A percentile compares a stretch with the other conserved stretches of the same genome.
These are phyloP conservation scores for Pseudotsuga menziesii DNA, from an alignment of 75 land plant species.

Conservation along the genomic window DNA sequence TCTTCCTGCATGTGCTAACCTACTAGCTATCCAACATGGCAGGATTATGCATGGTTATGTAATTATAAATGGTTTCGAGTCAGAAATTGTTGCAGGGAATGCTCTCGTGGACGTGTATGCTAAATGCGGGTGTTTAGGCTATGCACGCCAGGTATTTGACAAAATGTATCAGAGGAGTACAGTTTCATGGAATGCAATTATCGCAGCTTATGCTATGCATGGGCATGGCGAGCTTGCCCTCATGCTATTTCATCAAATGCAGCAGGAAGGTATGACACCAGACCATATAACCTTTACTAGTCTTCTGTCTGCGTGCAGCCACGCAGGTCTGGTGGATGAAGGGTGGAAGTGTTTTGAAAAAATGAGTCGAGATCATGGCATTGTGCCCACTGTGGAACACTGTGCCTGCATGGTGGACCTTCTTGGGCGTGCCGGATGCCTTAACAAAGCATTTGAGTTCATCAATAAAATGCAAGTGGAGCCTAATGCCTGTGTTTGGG, in stretches of 20 bases:
- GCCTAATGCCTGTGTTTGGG: conserved; percentile 28
- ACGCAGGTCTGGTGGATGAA: conserved; percentile 17
- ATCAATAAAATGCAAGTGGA: conserved; percentile 39
- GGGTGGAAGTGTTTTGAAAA: conserved; percentile 20
- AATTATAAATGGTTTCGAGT: conserved; percentile 4
- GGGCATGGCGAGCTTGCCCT: conserved; percentile 27
- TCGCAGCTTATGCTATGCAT: conserved; percentile 33
- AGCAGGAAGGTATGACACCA: conserved; percentile 11
- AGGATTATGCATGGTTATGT: conserved; percentile 10
- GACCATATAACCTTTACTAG: conserved; percentile 26
- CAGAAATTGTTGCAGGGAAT: conserved; percentile 5
- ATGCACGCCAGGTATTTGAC: conserved; percentile 36
- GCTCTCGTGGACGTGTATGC: conserved; percentile 23
- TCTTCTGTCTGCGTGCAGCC: conserved; percentile 33
- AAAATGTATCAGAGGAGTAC: conserved; percentile 25
- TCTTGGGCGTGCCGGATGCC: conserved; percentile 32
- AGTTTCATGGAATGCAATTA: conserved; percentile 48
- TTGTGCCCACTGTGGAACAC: conserved; percentile 32
- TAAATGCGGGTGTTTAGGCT: conserved; percentile 46
- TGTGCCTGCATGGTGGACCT: conserved; percentile 42
- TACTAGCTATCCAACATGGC: conserved; percentile 7
- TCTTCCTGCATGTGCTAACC: conserved; percentile 12
- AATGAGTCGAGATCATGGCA: conserved; percentile 19
- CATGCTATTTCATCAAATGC: conserved; percentile 20
- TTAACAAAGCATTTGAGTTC: conserved; percentile 32